Evolutionary conservation across 257 asterid genomes (phyloP).

Genomic region (Lantana camara): DNA sequence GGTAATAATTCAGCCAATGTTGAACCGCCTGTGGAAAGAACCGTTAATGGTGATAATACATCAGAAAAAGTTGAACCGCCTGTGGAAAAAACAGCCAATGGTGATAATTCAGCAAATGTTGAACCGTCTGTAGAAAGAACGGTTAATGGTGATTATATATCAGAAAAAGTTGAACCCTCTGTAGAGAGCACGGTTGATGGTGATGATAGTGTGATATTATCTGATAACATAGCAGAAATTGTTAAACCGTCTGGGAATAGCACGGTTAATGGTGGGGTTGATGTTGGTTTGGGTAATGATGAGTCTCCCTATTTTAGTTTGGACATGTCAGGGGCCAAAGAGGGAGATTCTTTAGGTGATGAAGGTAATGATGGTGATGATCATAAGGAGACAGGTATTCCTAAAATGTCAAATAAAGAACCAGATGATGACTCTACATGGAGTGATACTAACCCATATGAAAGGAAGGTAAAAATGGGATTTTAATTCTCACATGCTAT

Average conservation of each 20-base stretch:
- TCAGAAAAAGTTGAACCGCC: conserved; percentile 41
- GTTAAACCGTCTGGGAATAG: no score
- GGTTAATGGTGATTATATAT: conserved; percentile 39
- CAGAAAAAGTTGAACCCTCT: no score
- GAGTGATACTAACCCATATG: conserved; percentile 78
- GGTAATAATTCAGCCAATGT: conserved; percentile 43
- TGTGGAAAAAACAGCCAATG: conserved; percentile 34
- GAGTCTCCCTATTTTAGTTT: conserved; percentile 80
- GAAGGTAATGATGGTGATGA: conserved; percentile 55
- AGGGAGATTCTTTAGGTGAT: conserved; percentile 47
- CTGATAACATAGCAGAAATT: no score
- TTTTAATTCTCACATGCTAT: neutral
- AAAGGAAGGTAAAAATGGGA: conserved; percentile 61
- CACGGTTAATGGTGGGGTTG: conserved; percentile 37
- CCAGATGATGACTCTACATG: conserved; percentile 64
- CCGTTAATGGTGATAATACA: conserved; percentile 39
- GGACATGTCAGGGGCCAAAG: conserved; percentile 44
- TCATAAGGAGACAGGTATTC: conserved; percentile 38
- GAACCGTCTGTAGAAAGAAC: conserved; percentile 34
- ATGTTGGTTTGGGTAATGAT: conserved; percentile 43
- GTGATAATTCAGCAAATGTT: conserved; percentile 44
- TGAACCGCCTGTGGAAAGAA: conserved; percentile 36
- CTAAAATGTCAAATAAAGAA: conserved; percentile 36
- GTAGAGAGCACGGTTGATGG: conserved; percentile 23
- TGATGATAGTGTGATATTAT: conserved; percentile 36